phyloP scores from a whole-genome alignment of 306 rosid species.

The Purshia tridentata region DNA sequence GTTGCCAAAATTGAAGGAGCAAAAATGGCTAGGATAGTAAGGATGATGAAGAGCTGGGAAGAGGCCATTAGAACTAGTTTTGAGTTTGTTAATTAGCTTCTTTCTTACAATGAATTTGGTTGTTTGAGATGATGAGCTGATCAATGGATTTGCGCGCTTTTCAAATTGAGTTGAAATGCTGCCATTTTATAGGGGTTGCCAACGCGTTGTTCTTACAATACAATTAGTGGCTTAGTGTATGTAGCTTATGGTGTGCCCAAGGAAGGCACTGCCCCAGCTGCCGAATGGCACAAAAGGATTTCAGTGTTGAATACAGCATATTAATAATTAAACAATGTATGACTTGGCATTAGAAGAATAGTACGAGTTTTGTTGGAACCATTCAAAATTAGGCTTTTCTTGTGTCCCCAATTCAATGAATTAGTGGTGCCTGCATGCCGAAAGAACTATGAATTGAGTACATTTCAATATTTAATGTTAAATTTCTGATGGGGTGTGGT shows the following conservation, averaged over 20 bases:
- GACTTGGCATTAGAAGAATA: not conserved
- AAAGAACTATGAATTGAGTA: too few relatives aligned
- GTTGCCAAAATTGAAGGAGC: constrained; percentile 23
- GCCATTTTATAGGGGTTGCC: not conserved
- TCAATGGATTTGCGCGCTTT: not conserved
- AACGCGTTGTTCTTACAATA: too few relatives aligned
- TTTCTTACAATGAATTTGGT: not conserved
- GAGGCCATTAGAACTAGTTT: constrained; percentile 28
- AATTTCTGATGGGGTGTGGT: too few relatives aligned
- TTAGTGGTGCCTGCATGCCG: too few relatives aligned
- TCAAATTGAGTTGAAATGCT: not conserved
- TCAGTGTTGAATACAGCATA: too few relatives aligned
- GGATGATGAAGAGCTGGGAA: constrained; percentile 12
- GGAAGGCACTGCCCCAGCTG: constrained; percentile 19
- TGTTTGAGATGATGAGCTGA: not conserved
- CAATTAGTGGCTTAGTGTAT: too few relatives aligned
- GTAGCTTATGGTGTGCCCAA: not conserved
- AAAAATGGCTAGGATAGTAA: constrained; percentile 26
- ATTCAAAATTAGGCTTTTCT: too few relatives aligned
- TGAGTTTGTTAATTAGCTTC: not conserved
- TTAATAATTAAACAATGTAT: not conserved
- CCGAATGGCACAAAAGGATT: not conserved
- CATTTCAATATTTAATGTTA: too few relatives aligned
- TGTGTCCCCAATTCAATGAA: too few relatives aligned
- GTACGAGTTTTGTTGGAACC: too few relatives aligned